phyloP scores from a whole-genome alignment of 305 asterid genomes.

The Solanum hybrid region DNA sequence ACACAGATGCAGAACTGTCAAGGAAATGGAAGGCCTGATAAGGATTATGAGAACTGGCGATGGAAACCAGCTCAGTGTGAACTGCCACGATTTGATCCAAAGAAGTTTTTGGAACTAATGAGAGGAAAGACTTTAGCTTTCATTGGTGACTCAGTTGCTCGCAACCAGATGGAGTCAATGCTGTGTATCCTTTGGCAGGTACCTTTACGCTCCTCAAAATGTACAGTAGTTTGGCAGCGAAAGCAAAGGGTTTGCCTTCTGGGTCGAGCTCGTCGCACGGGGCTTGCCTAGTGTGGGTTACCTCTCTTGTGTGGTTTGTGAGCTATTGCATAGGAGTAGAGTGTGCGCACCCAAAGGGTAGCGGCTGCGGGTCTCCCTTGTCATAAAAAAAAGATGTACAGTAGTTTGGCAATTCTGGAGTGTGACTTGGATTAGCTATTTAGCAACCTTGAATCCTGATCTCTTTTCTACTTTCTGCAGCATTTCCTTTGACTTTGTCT shows the following conservation, averaged over 20 bases:
- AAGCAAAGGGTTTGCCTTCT: not conserved
- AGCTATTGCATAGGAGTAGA: not conserved
- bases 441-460: not conserved
- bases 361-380: not conserved
- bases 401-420: not conserved
- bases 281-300: not conserved
- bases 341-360: not conserved
- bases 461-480: not conserved
- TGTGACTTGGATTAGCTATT: not conserved
- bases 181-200: constrained; percentile 96
- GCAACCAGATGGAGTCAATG: constrained; percentile 96
- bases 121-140: constrained; percentile 90
- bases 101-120: constrained; percentile 75
- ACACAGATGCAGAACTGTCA: constrained; percentile 93
- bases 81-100: constrained; percentile 68
- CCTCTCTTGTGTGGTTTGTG: not conserved
- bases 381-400: not conserved
- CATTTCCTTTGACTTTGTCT: not conserved
- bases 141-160: constrained; percentile 91
- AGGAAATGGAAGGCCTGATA: constrained; percentile 96
- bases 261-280: not conserved
- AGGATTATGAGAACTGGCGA: constrained; percentile 81
- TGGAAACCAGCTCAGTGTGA: constrained; percentile 88
- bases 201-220: not conserved
- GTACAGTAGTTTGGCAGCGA: not conserved